Conservation (phyloP, 306 rosid genomes). For the Gillenia trifoliata region DNA sequence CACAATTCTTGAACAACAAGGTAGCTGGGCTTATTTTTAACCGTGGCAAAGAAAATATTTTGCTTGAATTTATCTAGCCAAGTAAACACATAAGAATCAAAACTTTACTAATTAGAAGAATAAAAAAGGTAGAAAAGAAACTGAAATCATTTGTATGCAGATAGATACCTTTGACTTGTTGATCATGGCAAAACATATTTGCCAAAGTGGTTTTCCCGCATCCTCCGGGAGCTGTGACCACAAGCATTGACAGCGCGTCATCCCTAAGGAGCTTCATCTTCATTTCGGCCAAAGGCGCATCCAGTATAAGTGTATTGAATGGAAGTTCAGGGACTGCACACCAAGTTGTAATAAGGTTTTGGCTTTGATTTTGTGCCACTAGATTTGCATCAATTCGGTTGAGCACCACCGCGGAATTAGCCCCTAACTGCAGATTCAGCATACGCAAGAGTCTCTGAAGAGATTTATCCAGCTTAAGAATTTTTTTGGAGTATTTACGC, state of each 20-base stretch:
- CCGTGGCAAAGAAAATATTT: slow-evolving; percentile 40
- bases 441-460: no score
- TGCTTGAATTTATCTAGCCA: slow-evolving; percentile 38
- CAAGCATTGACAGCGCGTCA: slow-evolving; percentile 20
- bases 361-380: background rate
- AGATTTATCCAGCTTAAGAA: no score
- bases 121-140: background rate
- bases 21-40: slow-evolving; percentile 32
- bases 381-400: background rate
- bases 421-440: no score
- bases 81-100: background rate
- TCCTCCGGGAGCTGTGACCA: slow-evolving; percentile 45
- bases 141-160: no score
- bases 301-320: slow-evolving; percentile 36
- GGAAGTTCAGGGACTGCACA: slow-evolving; percentile 38
- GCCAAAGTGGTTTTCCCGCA: slow-evolving; percentile 56
- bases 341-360: background rate
- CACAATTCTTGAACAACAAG: slow-evolving; percentile 31
- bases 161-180: slow-evolving; percentile 34
- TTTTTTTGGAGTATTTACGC: no score
- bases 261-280: slow-evolving; percentile 27
- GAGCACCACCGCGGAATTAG: no score
- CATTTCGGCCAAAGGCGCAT: slow-evolving; percentile 34
- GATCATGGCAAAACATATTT: slow-evolving; percentile 36
- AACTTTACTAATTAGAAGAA: background rate